Base-by-base conservation (phyloP, 108 stramenopile genomes). In the Pseudonitzschia multiseries region DNA sequence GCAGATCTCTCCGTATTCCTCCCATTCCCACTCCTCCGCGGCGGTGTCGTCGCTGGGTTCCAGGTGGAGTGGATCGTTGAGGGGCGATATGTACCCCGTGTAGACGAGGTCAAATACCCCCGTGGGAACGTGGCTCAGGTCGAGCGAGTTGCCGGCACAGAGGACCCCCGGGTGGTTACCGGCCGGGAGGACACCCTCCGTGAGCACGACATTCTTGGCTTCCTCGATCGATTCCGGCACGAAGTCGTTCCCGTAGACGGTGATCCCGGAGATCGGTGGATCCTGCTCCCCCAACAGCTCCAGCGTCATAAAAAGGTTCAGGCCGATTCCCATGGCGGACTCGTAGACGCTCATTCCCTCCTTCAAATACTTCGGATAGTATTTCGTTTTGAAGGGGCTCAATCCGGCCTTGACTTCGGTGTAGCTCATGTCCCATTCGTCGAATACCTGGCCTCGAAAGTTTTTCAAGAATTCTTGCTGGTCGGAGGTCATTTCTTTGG, bases 41-140 rank as follows among this genome's bases (percentile, higher is more conserved):
- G n/a, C n/a, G n/a, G n/a, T n/a, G n/a, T n/a, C n/a, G n/a, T n/a
- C n/a, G n/a, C n/a, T n/a, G n/a, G n/a, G n/a, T n/a, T n/a, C n/a
- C n/a, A 60, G 6, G 12, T 65, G 46, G 20, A 75, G 27, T 22
- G 74, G 74, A 57, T 68, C 74, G 66, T 36, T 50, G 20, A 68
- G 42, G 17, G 74, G 74, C 36, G 65, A 57, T 15, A 85, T 76
- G 61, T 85, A 82, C 22, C 84, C 84, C 22, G 81, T 82, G 60
- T 77, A 85, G 21, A 79, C 81, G 41, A 85, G 63, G 73, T 85
- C 84, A 69, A 85, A 85, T 1, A 78, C 44, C 10, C 26, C 26
- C 21, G 74, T 51, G 14, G 79, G 82, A 14, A 83, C 79, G 60
- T 70, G 79, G n/a, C 32, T 26, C 31, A 83, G 32, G 52, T 79